Evolutionary conservation across 352 stramenopile genomes (phyloP), one percentile per base, ranked within the genome.

Genomic region (Phytophthora pluvialis): DNA sequence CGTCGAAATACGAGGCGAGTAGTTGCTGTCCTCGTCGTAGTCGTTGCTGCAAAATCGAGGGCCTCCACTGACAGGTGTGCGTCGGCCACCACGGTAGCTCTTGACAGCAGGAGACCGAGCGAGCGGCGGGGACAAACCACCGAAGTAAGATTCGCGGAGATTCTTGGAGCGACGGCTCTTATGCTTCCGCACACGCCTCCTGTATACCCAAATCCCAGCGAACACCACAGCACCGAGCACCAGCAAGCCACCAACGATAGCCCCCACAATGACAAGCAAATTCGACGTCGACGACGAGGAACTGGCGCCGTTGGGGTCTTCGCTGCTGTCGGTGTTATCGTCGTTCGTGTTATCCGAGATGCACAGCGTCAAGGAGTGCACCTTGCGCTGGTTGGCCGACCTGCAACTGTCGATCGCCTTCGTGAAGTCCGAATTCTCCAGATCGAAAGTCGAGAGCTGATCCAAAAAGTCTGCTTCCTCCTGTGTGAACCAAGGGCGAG

Each of bases 401-500:
- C n/a, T 63, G 53, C 79, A 87, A 9, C 52, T 64, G 11, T 53
- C 38, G 26, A 74, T 64, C 0, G 57, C 28, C 21, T 60, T 72
- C 13, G 73, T 64, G 12, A 80, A 78, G 29, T 87, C 79, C 2
- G 51, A 40, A 52, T 66, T 61, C 50, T 72, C 46, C 62, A 77
- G 44, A 74, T 88, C 42, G 15, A 70, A 16, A 72, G 48, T 49
- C 65, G 75, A 25, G n/a, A 73, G 46, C 65, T 40, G 13, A 67
- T 40, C 29, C 32, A 75, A n/a, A 66, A 71, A 69, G 39, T 75
- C 16, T 58, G 48, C 47, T 67, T 71, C 35, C 64, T 59, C 44
- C n/a, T 74, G 56, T 7, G 79, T 83, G 58, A 89, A 92, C 49
- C 52, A 70, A 43, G 72, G 72, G 12, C 56, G 64, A 21, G 39